phyloP scores from a whole-genome alignment of 768 basidiomycete species.

The Suillus occidentalis region DNA sequence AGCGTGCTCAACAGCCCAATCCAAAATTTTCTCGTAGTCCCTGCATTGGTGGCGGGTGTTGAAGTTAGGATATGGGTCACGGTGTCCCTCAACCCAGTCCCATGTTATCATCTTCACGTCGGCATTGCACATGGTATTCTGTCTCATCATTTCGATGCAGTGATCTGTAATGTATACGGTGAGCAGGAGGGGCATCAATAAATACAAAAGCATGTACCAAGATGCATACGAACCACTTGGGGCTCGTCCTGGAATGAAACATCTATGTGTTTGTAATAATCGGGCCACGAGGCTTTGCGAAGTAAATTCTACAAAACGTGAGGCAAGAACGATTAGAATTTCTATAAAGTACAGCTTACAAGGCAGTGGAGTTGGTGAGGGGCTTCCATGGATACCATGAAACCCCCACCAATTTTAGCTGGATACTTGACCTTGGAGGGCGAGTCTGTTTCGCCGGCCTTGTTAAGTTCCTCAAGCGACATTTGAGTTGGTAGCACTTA shows the following conservation, averaged over 20 bases:
- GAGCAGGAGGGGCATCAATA: not conserved
- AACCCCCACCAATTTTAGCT: slow-evolving; percentile 11
- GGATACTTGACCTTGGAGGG: slow-evolving; percentile 10
- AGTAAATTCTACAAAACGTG: slow-evolving; percentile 6
- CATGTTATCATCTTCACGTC: slow-evolving; percentile 13
- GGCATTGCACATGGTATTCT: slow-evolving; percentile 14
- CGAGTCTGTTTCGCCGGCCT: slow-evolving; percentile 4
- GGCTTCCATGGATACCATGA: slow-evolving; percentile 11
- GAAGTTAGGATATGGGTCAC: not conserved
- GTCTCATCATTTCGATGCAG: slow-evolving; percentile 12
- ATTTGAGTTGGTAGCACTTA: not conserved
- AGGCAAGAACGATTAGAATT: not conserved
- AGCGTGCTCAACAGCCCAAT: not conserved
- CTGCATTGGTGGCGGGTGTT: slow-evolving; percentile 7
- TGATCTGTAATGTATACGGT: slow-evolving; percentile 4
- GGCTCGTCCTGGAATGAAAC: slow-evolving; percentile 7
- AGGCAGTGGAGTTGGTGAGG: slow-evolving; percentile 14
- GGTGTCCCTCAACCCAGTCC: slow-evolving; percentile 11
- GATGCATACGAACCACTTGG: not conserved
- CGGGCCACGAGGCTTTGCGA: slow-evolving; percentile 12
- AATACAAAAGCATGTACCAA: not conserved
- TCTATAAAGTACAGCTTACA: not conserved
- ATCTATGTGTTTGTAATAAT: slow-evolving; percentile 9
- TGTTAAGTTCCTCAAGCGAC: slow-evolving; percentile 4
- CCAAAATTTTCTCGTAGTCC: not conserved